Evolutionary conservation across 345 rosid genomes (phyloP), one percentile per base, ranked within the genome.

Genomic region (Gossypium thurberi): DNA sequence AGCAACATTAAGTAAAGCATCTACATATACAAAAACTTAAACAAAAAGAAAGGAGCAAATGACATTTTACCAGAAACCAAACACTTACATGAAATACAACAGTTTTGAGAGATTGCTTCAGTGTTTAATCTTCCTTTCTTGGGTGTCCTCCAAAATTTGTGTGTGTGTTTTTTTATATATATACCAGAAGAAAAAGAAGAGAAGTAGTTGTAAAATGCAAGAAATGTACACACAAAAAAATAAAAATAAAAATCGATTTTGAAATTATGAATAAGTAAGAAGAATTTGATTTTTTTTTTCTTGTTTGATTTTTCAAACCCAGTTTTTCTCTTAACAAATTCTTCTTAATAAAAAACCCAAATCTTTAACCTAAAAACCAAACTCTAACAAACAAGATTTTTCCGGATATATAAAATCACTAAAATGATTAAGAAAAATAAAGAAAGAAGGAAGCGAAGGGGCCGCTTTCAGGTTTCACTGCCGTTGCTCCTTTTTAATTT

Each of bases 381-480:
- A 28, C 28, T 37, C 18, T 7, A 46, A 20, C 37, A 66, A 46
- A 46, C 12, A 2, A 43, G 42, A 66, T 13, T 21, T 28, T 21
- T n/a, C 10, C 48, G 57, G 50, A 21, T 37, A 8, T 5, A 33
- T 26, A 4, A 25, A 26, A 69, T 46, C 50, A 20, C 13, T 18
- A 5, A 15, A 12, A 47, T 6, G 56, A 52, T 52, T 52, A 44
- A 42, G 17, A 7, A 57, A 57, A 11, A 55, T 7, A 60, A 60
- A n/a, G n/a, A 26, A 42, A 17, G 25, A 64, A 42, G 13, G 70
- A 43, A 28, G 58, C 26, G 75, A 33, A 65, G n/a, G 48, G 33
- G 59, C 55, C 42, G 72, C 57, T 72, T 72, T 72, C 47, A 44
- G n/a, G 42, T 63, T 76, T 64, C 73, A 51, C 65, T 43, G 61